A percentile compares a stretch with the other conserved stretches of the same genome.
These are phyloP conservation scores for Fusarium nurragi DNA, from an alignment of 2,329 filamentous ascomycete genomes.

Conservation along the genomic window DNA sequence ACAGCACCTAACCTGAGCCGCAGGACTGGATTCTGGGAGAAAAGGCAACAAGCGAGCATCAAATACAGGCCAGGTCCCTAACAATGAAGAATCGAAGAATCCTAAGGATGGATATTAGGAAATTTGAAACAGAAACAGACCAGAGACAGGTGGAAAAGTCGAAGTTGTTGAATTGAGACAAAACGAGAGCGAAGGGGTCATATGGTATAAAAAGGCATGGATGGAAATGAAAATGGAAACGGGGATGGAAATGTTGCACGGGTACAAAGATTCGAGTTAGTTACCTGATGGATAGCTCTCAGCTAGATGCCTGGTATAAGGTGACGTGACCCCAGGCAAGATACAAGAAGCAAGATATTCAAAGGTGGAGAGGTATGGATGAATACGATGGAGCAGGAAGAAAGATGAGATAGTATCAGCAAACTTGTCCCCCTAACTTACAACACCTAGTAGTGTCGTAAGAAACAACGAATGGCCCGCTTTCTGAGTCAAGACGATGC, in stretches of 20 bases:
- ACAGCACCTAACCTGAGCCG: background rate
- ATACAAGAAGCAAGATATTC: background rate
- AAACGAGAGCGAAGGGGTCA: slow-evolving; percentile 12
- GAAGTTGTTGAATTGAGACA: background rate
- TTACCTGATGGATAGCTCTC: slow-evolving; percentile 6
- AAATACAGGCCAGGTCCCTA: background rate
- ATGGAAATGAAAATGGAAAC: background rate
- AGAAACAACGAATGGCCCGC: slow-evolving; percentile 9
- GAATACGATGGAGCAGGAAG: background rate
- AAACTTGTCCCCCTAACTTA: slow-evolving; percentile 7
- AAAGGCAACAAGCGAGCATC: background rate
- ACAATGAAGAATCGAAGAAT: background rate
- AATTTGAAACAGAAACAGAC: background rate
- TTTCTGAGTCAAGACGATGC: slow-evolving; percentile 22
- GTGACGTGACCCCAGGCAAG: background rate
- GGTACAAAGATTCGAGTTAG: slow-evolving; percentile 8
- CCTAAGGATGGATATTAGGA: background rate
- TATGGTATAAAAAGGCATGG: slow-evolving; percentile 7
- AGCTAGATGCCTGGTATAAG: background rate
- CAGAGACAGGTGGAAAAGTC: background rate
- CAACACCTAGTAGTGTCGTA: slow-evolving; percentile 7
- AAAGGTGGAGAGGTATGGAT: background rate
- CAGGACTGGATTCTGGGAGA: background rate
- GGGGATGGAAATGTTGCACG: background rate
- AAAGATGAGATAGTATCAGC: slow-evolving; percentile 4